Evolutionary conservation across 148 eudicot genomes (phyloP).

Genomic region (Selenicereus undatus): DNA sequence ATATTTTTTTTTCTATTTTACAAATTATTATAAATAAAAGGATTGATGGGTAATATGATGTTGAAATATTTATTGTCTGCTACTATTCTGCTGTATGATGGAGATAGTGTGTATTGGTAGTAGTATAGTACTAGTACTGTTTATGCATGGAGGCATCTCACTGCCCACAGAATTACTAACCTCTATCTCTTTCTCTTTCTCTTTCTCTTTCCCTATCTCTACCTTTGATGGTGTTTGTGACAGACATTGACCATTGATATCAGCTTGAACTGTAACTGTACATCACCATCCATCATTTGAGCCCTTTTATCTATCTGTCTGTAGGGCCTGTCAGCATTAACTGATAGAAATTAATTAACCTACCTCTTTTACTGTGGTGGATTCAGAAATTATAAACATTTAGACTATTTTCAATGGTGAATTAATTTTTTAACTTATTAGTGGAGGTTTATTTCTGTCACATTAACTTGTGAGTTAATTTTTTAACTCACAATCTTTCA

Average conservation of each 20-base stretch:
- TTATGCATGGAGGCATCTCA: neutral
- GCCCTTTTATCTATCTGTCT: neutral
- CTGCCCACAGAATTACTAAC: neutral
- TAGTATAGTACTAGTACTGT: neutral
- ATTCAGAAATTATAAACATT: too few relatives aligned
- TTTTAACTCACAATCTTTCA: too few relatives aligned
- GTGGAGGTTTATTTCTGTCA: too few relatives aligned
- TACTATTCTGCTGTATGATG: too few relatives aligned
- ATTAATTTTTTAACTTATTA: too few relatives aligned
- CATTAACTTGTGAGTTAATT: too few relatives aligned
- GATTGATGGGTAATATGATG: too few relatives aligned
- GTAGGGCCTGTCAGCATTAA: neutral
- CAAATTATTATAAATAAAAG: too few relatives aligned
- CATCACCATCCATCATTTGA: constrained; percentile 20
- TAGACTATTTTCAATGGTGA: too few relatives aligned
- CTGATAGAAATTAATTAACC: too few relatives aligned
- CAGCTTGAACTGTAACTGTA: constrained; percentile 26
- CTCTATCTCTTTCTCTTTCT: neutral
- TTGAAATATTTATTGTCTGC: neutral
- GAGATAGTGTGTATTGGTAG: neutral
- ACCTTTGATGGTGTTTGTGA: constrained; percentile 1
- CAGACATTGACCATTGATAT: constrained; percentile 31
- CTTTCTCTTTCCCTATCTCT: neutral
- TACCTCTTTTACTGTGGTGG: too few relatives aligned
- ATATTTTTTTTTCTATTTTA: too few relatives aligned